Conservation (phyloP, 352 stramenopile genomes). For the Phytophthora pluvialis region DNA sequence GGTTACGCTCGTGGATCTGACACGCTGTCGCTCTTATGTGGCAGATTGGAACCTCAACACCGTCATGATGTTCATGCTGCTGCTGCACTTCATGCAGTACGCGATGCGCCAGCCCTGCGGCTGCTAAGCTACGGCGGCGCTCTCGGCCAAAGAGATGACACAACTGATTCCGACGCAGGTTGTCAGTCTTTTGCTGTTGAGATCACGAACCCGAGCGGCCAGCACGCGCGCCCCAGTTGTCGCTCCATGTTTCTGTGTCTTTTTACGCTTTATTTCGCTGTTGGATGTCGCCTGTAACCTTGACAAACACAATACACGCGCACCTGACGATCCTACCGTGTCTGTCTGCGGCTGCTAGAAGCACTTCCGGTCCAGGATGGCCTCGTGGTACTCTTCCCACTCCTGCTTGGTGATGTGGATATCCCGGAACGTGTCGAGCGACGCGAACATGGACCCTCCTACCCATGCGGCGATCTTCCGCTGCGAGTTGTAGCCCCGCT, state of each 20-base stretch:
- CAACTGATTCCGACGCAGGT: neutral
- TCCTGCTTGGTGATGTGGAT: conserved; percentile 91
- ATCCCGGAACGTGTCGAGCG: conserved; percentile 86
- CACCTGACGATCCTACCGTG: conserved; percentile 4
- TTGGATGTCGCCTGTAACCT: conserved; percentile 27
- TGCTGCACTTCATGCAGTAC: conserved; percentile 90
- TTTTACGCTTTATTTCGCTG: conserved; percentile 22
- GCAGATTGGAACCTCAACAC: conserved; percentile 86
- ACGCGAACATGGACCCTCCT: conserved; percentile 90
- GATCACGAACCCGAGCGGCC: neutral
- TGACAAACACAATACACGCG: conserved; percentile 28
- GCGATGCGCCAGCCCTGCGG: conserved; percentile 85
- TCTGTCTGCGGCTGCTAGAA: conserved; percentile 43
- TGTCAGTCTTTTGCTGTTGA: neutral
- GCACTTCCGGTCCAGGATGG: conserved; percentile 86
- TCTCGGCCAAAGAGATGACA: conserved; percentile 1
- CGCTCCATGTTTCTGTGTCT: conserved; percentile 37
- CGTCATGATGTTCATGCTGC: conserved; percentile 85
- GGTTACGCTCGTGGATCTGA: conserved; percentile 1
- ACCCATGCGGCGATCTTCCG: conserved; percentile 89
- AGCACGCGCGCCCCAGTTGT: conserved; percentile 19
- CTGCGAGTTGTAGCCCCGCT: conserved; percentile 90
- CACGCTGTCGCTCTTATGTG: conserved; percentile 7
- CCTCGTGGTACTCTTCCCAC: conserved; percentile 90
- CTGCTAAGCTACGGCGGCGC: conserved; percentile 63